Evolutionary conservation across 1,284 basidiomycete species (phyloP), one percentile per base, ranked within the genome.

Genomic region (Trichosporon coremiiforme): DNA sequence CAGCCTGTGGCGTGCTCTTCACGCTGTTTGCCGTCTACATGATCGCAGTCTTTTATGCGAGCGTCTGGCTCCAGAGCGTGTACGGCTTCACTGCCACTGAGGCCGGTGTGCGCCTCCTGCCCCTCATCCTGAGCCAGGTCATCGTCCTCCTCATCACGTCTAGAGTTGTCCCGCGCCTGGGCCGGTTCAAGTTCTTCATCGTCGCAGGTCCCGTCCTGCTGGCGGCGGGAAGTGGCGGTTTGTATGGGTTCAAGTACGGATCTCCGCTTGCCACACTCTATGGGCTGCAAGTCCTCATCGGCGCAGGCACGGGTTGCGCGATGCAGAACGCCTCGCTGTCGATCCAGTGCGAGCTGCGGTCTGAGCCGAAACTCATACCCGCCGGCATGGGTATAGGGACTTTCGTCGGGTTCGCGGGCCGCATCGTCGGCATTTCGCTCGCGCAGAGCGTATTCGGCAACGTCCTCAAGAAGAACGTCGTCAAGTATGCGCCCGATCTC

Each of bases 371-470:
- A 67, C 70, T 82, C 20, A 80, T 84, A 65, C 74, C 78, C 7
- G 70, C 75, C 4, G 80, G 77, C 62, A 78, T 75, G 4, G 81
- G 81, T 65, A 57, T 78, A 2, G 73, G 70, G 38, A 75, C 78
- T 12, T 82, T 81, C 70, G 64, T 81, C 65, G 82, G 82, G n/a
- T 73, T 82, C 79, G 75, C 74, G 1, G 82, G 81, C 8, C 81
- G 81, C 12, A 80, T 83, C 66, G 10, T 82, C 60, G 83, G 80
- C 70, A 74, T 84, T 64, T 82, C 80, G n/a, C 63, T 83, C 22
- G 79, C 73, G 38, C 80, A 81, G n/a, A 72, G 74, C 4, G 81
- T 84, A 10, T 84, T 84, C 67, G 77, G 77, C 50, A 84, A 83
- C 73, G 76, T 78, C 75, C 73, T 84, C 62, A 77, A 79, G 50